Base-by-base conservation (phyloP, 805 yeast genomes). In the Komagataella phaffii region DNA sequence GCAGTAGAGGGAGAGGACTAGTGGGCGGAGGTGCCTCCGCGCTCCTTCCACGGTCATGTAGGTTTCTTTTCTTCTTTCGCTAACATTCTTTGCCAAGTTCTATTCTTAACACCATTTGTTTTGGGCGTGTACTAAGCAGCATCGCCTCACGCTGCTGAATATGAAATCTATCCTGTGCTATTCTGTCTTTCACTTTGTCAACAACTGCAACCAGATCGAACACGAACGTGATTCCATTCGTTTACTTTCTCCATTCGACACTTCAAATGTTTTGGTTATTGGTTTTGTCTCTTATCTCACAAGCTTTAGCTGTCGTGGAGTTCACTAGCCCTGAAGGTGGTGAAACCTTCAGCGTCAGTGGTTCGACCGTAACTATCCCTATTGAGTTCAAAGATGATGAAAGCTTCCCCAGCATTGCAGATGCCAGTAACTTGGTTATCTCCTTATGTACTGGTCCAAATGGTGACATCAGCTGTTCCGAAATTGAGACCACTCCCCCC, bases 401-500 rank as follows among this genome's bases (percentile, higher is more conserved):
- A 48, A 60, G 67, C 6, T 56, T 59, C 3, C 85, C 87, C 0
- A 55, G 70, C 1, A 58, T 84, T 47, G 52, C 58, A 2, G 69
- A 74, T 7, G 74, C 79, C 21, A 55, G 64, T 3, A 56, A 67
- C 1, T 79, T 75, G 55, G 69, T 81, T 0, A 68, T 89, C 51
- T 64, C 67, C 5, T 68, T 91, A 50, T 82, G 91, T 65, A 77
- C 90, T 1, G 96, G 96, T 36, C 64, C 81, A 21, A 77, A 80
- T 59, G 44, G 62, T 21, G 65, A 70, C 17, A 75, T 84, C 58
- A 57, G 67, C 43, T 69, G 77, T 53, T 58, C 75, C 43, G 55
- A 54, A 6, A 59, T 66, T 0, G 21, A 75, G 3, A 69, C 58
- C 1, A 50, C 58, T 0, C 57, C 71, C 1, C 36, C 71, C 2